Conservation (phyloP, 768 basidiomycete species). For the Pisolithus orientalis region DNA sequence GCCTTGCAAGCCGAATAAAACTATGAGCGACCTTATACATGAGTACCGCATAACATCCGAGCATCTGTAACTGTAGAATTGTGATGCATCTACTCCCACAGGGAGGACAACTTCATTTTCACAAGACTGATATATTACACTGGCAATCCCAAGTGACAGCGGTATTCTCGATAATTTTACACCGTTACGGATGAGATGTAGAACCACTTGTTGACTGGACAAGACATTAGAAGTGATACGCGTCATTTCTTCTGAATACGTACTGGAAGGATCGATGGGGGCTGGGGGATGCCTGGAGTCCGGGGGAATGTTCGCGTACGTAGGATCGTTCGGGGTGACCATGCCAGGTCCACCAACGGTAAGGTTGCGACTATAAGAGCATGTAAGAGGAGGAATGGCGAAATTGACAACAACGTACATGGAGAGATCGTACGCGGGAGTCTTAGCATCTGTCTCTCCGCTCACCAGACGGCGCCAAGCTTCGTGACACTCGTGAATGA, state of each 20-base stretch:
- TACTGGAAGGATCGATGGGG: slow-evolving; percentile 87
- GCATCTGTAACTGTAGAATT: slow-evolving; percentile 21
- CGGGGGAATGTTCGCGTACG: slow-evolving; percentile 60
- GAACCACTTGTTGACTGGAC: slow-evolving; percentile 85
- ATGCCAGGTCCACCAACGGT: slow-evolving; percentile 68
- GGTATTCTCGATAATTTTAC: slow-evolving; percentile 25
- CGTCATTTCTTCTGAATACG: slow-evolving; percentile 20
- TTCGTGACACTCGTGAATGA: slow-evolving; percentile 98
- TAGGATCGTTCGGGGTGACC: slow-evolving; percentile 52
- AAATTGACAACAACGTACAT: slow-evolving; percentile 52
- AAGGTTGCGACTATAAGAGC: slow-evolving; percentile 62
- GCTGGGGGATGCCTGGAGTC: slow-evolving; percentile 83
- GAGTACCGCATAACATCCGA: slow-evolving; percentile 13
- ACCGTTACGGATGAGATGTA: slow-evolving; percentile 88
- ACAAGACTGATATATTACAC: too few relatives aligned
- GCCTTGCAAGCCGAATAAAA: slow-evolving; percentile 47
- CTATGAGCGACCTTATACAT: slow-evolving; percentile 11
- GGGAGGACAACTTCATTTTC: not conserved
- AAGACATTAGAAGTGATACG: slow-evolving; percentile 8
- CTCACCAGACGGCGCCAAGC: slow-evolving; percentile 92
- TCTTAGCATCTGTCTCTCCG: slow-evolving; percentile 74
- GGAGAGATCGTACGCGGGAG: slow-evolving; percentile 65
- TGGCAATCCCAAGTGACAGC: not conserved
- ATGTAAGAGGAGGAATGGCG: not conserved
- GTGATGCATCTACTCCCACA: not conserved